Evolutionary conservation across 192 early-diverging fungal species (phyloP).

Genomic region (Diversispora epigaea): DNA sequence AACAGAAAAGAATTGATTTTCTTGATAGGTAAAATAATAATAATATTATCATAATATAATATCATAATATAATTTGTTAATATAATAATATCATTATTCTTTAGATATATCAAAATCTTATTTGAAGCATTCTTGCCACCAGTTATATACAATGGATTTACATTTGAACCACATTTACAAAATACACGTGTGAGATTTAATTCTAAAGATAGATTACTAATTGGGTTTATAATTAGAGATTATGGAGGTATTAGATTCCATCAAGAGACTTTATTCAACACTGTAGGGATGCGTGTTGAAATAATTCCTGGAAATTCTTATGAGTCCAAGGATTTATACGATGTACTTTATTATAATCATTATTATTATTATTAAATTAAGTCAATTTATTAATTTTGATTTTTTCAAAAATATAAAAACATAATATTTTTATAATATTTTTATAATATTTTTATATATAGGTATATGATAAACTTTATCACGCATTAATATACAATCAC

Average conservation of each 20-base stretch:
- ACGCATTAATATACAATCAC: conserved; percentile 59
- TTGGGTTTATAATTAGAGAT: conserved; percentile 65
- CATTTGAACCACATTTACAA: conserved; percentile 66
- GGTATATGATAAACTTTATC: conserved; percentile 60
- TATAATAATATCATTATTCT: not conserved
- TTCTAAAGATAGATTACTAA: conserved; percentile 44
- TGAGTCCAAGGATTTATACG: conserved; percentile 43
- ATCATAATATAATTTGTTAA: not conserved
- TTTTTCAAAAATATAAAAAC: too few relatives aligned
- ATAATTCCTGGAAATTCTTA: conserved; percentile 57
- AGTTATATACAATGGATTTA: conserved; percentile 57
- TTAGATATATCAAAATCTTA: conserved; percentile 45
- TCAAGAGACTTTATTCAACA: conserved; percentile 45
- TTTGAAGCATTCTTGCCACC: conserved; percentile 63
- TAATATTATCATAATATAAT: not conserved
- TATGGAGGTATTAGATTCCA: conserved; percentile 69
- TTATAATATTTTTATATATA: conserved; percentile 30
- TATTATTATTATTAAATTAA: too few relatives aligned
- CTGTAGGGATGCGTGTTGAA: conserved; percentile 49
- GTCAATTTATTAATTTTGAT: not conserved
- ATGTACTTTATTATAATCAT: not conserved
- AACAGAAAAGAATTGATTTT: conserved; percentile 46
- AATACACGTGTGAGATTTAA: conserved; percentile 59
- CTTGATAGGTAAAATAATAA: conserved; percentile 37
- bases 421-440: not conserved